Evolutionary conservation across 306 rosid species (phyloP).

Genomic region (Quillaja saponaria): DNA sequence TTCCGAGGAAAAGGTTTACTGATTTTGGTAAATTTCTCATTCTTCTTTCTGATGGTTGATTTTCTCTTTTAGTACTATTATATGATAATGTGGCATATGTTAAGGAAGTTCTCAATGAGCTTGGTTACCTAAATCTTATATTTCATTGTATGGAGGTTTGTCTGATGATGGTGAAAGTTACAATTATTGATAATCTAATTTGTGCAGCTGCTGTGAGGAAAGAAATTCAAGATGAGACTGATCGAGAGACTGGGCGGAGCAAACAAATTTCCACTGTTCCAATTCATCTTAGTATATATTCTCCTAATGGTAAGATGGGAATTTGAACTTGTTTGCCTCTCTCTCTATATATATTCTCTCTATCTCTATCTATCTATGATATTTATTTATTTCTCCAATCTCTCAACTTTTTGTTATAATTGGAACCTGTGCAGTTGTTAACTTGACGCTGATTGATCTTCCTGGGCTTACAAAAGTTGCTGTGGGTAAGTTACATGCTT

Average conservation of each 20-base stretch:
- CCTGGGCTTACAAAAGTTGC: constrained; percentile 98
- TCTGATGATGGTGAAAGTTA: neutral
- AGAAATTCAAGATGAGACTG: constrained; percentile 95
- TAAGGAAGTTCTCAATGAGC: neutral
- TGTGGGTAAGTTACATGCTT: constrained; percentile 61
- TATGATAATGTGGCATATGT: neutral
- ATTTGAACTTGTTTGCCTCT: neutral
- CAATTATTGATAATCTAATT: constrained; percentile 13
- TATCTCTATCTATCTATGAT: neutral
- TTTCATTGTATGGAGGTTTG: neutral
- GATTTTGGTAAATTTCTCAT: constrained; percentile 46
- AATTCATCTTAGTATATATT: constrained; percentile 90
- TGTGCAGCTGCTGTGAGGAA: constrained; percentile 86
- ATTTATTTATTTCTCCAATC: constrained; percentile 5
- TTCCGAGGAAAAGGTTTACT: constrained; percentile 51
- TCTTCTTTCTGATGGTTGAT: neutral
- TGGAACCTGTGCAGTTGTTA: constrained; percentile 76
- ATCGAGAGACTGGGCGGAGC: constrained; percentile 89
- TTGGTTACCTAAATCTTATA: neutral
- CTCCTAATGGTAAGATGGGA: constrained; percentile 68
- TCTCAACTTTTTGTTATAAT: constrained; percentile 13
- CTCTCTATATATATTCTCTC: neutral
- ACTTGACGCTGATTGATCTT: constrained; percentile 92
- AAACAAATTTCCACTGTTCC: constrained; percentile 85
- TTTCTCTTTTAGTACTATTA: constrained; percentile 13